These are phyloP conservation scores for Aspergillus diversus DNA, from an alignment of 495 filamentous ascomycete species.

Conservation along the genomic window DNA sequence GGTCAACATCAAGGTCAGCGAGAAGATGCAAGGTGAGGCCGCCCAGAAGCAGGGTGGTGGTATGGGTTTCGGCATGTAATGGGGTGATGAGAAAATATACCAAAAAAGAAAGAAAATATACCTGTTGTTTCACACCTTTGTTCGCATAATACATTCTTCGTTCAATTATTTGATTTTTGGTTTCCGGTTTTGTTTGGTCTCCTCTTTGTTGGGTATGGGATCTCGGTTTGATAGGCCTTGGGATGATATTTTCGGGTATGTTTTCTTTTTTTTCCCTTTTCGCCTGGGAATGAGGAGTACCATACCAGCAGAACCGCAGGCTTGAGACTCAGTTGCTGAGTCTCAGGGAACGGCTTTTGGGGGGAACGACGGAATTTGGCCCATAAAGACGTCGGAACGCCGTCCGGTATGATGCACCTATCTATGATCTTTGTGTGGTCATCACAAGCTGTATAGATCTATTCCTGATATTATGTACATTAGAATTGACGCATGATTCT, in stretches of 20 bases:
- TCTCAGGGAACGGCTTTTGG: too few relatives aligned
- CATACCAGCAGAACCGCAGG: too few relatives aligned
- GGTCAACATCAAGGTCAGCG: constrained; percentile 89
- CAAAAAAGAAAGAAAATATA: constrained; percentile 4
- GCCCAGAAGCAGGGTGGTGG: constrained; percentile 51
- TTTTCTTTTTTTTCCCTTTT: neutral
- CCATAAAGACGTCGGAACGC: too few relatives aligned
- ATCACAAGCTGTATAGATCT: constrained; percentile 12
- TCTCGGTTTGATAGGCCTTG: neutral
- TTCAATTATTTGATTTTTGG: constrained; percentile 4
- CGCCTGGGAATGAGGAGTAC: too few relatives aligned
- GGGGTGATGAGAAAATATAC: constrained; percentile 14
- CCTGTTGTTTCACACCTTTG: constrained; percentile 16
- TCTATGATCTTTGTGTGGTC: constrained; percentile 11
- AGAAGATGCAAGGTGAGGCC: constrained; percentile 76
- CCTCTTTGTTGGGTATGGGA: constrained; percentile 1
- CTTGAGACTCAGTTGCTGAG: too few relatives aligned
- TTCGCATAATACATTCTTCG: constrained; percentile 9
- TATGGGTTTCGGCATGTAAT: constrained; percentile 57
- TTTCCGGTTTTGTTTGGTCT: constrained; percentile 4
- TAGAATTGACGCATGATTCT: constrained; percentile 21
- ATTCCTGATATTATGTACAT: constrained; percentile 30
- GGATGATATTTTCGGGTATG: neutral
- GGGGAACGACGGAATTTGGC: neutral
- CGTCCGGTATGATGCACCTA: neutral